These are phyloP conservation scores for Acacia pycnantha DNA, from an alignment of 331 rosid genomes.

Conservation along the genomic window DNA sequence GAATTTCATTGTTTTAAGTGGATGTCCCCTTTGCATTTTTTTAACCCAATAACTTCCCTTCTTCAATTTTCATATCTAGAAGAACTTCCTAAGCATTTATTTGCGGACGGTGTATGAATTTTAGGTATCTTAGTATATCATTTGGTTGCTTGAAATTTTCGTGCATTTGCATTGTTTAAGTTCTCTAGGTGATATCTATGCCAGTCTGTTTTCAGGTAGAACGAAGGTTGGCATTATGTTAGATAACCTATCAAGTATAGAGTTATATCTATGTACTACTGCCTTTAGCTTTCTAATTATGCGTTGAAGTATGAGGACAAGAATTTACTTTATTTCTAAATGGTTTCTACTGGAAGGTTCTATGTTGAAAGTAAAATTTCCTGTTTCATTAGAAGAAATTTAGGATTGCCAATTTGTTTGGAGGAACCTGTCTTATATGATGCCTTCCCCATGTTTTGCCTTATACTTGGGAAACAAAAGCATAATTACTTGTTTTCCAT, in stretches of 20 bases:
- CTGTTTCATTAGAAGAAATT: not conserved
- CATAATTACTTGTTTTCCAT: not conserved
- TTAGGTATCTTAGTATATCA: not conserved
- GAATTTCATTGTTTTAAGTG: not conserved
- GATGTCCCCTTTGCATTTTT: constrained; percentile 1
- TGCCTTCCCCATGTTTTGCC: not conserved
- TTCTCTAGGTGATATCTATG: not conserved
- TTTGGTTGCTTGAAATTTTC: not conserved
- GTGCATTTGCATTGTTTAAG: not conserved
- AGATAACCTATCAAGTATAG: not conserved
- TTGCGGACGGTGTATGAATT: not conserved
- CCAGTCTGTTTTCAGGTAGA: not conserved
- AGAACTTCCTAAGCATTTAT: not conserved
- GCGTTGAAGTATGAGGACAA: not conserved
- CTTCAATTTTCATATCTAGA: constrained; percentile 3
- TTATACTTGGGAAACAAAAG: not conserved
- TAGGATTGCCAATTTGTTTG: not conserved
- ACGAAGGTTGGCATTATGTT: not conserved
- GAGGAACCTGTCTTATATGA: not conserved
- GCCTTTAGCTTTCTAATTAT: not conserved
- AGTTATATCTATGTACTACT: not conserved
- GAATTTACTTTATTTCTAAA: not conserved
- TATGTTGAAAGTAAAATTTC: not conserved
- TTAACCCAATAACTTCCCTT: not conserved
- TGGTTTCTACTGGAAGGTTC: not conserved